phyloP scores from a whole-genome alignment of 2,329 filamentous ascomycete species.

The Claviceps monticola region DNA sequence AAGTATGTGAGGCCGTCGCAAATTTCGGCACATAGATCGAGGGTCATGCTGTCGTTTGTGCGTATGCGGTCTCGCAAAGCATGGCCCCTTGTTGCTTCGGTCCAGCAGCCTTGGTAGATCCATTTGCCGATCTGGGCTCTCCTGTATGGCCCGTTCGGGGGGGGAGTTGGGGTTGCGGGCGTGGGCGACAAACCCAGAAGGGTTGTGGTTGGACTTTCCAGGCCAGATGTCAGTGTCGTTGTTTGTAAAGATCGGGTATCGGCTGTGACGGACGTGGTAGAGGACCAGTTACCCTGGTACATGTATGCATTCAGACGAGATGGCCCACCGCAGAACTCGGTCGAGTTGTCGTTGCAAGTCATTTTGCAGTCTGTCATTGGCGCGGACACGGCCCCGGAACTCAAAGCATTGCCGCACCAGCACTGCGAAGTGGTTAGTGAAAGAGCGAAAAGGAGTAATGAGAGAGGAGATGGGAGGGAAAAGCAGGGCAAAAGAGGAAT shows the following conservation, averaged over 20 bases:
- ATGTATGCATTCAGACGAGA: conserved; percentile 23
- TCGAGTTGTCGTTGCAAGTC: conserved; percentile 22
- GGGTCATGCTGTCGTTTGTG: conserved; percentile 19
- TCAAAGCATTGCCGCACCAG: conserved; percentile 21
- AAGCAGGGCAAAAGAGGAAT: neutral
- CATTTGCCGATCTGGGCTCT: conserved; percentile 15
- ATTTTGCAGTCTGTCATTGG: conserved; percentile 20
- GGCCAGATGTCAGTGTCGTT: neutral
- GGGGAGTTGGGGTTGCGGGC: conserved; percentile 9
- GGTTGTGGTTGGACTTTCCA: neutral
- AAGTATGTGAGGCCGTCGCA: conserved; percentile 21
- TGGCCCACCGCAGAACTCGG: conserved; percentile 23
- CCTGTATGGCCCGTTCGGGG: conserved; percentile 13
- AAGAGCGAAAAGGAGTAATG: neutral
- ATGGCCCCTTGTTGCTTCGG: conserved; percentile 18
- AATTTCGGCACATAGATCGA: conserved; percentile 18
- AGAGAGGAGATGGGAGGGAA: neutral
- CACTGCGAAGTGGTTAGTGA: conserved; percentile 12
- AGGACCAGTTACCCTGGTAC: conserved; percentile 10
- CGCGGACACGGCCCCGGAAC: conserved; percentile 15
- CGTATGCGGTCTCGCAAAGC: conserved; percentile 17
- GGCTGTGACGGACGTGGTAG: conserved; percentile 14
- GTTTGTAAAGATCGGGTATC: conserved; percentile 15
- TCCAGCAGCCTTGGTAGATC: conserved; percentile 23
- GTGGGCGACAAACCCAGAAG: conserved; percentile 1